Conservation (phyloP, 352 stramenopile genomes). For the Phytophthora ohioensis region DNA sequence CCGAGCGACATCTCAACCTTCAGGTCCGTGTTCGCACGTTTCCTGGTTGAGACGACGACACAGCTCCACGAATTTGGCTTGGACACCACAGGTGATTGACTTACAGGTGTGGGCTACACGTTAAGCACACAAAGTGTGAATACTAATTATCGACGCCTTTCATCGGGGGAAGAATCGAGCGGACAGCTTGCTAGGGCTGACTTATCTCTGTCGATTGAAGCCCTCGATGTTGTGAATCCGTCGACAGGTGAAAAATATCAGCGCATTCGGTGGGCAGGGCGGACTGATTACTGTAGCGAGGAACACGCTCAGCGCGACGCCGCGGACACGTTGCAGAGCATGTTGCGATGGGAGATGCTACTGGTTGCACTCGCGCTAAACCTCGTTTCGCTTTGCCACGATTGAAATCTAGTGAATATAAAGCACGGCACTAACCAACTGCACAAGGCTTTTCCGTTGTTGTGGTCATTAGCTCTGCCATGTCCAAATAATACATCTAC, state of each 20-base stretch:
- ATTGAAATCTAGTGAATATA: constrained; percentile 1
- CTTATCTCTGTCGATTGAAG: constrained; percentile 38
- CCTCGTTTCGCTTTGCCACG: not conserved
- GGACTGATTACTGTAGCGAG: constrained; percentile 46
- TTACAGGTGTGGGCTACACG: constrained; percentile 31
- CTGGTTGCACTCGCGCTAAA: constrained; percentile 38
- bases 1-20: constrained; percentile 38
- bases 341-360: constrained; percentile 47
- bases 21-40: constrained; percentile 45
- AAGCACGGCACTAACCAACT: too few species aligned
- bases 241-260: constrained; percentile 25
- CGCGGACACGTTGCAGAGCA: constrained; percentile 34
- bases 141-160: not conserved
- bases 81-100: too few species aligned
- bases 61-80: not conserved
- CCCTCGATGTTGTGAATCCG: constrained; percentile 28
- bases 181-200: constrained; percentile 40
- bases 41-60: constrained; percentile 36
- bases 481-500: too few species aligned
- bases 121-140: constrained; percentile 45
- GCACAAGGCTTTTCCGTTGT: too few species aligned
- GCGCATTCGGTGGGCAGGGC: constrained; percentile 41
- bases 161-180: not conserved
- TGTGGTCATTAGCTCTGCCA: too few species aligned
- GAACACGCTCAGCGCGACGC: constrained; percentile 39